Percentiles rank a stretch among this genome's conserved stretches.
phyloP scores from a whole-genome alignment of 192 early-diverging fungal species.

The Coemansia umbellata region DNA sequence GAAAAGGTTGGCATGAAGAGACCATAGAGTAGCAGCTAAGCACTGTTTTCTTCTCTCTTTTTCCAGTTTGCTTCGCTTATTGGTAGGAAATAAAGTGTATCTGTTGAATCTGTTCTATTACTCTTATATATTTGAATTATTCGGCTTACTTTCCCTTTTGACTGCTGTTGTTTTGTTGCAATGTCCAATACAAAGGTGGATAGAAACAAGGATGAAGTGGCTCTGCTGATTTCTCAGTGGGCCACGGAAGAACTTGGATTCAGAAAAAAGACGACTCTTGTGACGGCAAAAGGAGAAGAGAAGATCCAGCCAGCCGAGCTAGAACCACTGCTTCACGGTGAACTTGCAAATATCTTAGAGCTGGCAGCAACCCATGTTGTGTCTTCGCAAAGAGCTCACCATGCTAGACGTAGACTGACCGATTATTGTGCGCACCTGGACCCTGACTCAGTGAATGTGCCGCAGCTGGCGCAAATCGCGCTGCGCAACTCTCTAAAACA shows the following conservation, averaged over 20 bases:
- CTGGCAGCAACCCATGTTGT: constrained; percentile 28
- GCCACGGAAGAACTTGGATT: constrained; percentile 48
- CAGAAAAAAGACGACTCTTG: constrained; percentile 33
- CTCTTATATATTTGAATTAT: no score
- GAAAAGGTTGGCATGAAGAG: no score
- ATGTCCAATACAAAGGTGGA: neutral
- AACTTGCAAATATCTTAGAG: constrained; percentile 28
- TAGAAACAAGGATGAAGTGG: constrained; percentile 20
- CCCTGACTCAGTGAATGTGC: neutral
- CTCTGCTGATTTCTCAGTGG: constrained; percentile 34
- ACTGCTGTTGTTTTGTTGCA: neutral
- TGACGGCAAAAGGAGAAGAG: constrained; percentile 44
- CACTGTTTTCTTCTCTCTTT: no score
- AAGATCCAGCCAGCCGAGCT: constrained; percentile 22
- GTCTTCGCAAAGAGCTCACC: constrained; percentile 23
- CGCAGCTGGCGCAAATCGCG: constrained; percentile 7
- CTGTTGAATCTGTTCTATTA: no score
- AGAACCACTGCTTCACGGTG: constrained; percentile 42
- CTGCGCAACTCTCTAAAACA: constrained; percentile 8
- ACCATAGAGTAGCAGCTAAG: no score
- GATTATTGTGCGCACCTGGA: constrained; percentile 18
- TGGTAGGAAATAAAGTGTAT: no score
- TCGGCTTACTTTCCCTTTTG: neutral
- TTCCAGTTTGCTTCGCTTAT: no score
- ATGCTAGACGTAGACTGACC: constrained; percentile 13